Conservation (phyloP, 176 grass and related monocot species). For the Panicum miliaceum region DNA sequence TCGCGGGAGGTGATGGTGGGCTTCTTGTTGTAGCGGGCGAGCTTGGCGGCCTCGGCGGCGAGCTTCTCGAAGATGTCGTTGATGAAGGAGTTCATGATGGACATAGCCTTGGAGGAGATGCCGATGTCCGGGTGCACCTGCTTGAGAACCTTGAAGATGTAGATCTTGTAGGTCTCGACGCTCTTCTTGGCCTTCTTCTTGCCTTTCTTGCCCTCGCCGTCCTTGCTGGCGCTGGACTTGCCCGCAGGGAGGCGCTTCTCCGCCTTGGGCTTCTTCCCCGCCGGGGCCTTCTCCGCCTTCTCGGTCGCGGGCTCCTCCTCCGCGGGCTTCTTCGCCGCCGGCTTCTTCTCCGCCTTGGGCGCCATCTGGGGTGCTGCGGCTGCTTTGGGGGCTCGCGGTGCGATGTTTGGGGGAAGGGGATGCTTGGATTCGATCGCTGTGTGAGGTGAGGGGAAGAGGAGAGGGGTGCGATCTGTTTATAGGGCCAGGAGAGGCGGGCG, state of each 20-base stretch:
- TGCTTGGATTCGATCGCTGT: neutral
- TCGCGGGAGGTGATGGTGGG: constrained; percentile 53
- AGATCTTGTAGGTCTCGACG: constrained; percentile 40
- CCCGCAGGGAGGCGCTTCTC: constrained; percentile 19
- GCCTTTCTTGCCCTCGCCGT: constrained; percentile 33
- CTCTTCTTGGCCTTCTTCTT: constrained; percentile 48
- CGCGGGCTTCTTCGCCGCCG: constrained; percentile 3
- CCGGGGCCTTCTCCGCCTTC: constrained; percentile 18
- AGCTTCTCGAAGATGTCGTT: constrained; percentile 76
- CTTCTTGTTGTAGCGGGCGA: constrained; percentile 60
- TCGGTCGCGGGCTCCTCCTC: constrained; percentile 2
- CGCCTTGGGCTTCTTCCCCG: constrained; percentile 27
- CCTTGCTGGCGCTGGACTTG: constrained; percentile 18
- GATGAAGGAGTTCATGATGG: constrained; percentile 73
- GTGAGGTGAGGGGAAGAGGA: neutral
- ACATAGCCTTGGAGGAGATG: constrained; percentile 57
- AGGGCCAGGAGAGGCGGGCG: neutral
- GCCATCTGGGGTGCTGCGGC: neutral
- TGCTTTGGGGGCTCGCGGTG: neutral
- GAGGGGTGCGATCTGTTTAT: neutral
- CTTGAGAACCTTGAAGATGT: constrained; percentile 49
- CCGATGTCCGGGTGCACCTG: constrained; percentile 42
- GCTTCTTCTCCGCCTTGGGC: constrained; percentile 27
- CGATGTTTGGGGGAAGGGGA: neutral
- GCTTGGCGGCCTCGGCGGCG: constrained; percentile 38